Evolutionary conservation across 2,329 filamentous ascomycete genomes (phyloP), one percentile per base, ranked within the genome.

Genomic region (Stylonectria norvegica): DNA sequence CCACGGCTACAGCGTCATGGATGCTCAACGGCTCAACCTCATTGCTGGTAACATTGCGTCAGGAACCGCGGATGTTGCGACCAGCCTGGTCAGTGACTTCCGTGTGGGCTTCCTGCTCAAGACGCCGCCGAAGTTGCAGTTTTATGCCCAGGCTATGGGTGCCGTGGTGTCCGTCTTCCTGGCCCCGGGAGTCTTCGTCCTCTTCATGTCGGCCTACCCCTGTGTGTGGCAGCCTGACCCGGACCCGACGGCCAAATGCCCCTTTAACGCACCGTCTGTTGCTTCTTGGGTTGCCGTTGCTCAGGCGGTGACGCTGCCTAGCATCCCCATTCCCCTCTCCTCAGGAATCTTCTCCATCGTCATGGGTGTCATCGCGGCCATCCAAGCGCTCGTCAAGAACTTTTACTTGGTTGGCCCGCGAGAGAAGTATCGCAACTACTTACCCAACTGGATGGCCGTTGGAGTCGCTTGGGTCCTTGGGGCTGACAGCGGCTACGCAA

Each of bases 191-290:
- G 73, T 86, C 50, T 86, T 85, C 56, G 75, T 84, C 22, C 73
- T 85, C 31, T 85, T 85, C 67, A 73, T 78, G 47, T 72, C 74
- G 5, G 83, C 83, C 1, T 86, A 86, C 59, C 82, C 81, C 1
- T 86, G 83, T 57, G 81, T 86, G 50, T 72, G 79, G 56, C 66
- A 74, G 6, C 49, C 56, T 43, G 68, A 73, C 16, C 63, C 70
- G 5, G 65, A 67, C 1, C 52, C 52, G 0, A 34, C 41, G 4
- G 42, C 43, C 7, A 10, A 47, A 9, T 86, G 82, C 57, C 64
- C 75, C 20, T 86, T 86, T 65, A 55, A 60, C 7, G 78, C 77
- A 1, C 82, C 82, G 4, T 82, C 79, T 2, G 81, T 85, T 11
- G 65, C 75, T 0, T 81, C 82, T 1, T 86, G 81, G 82, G 70